These are phyloP conservation scores for Butyriboletus appendiculatus DNA, from an alignment of 1,284 basidiomycete genomes.

Conservation along the genomic window DNA sequence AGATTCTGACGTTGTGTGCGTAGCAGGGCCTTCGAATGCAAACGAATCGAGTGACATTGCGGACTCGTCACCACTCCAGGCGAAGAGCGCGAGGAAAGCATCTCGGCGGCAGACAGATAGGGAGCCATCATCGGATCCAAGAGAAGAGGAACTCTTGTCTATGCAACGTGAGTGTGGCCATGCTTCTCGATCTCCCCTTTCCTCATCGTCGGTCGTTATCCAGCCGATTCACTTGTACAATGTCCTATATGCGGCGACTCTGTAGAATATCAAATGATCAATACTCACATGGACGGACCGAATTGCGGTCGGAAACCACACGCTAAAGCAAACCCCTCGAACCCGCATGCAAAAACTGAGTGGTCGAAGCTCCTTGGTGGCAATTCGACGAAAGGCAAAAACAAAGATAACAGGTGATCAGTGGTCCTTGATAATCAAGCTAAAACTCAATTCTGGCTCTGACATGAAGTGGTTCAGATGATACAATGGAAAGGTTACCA, in stretches of 20 bases:
- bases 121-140: conserved; percentile 28
- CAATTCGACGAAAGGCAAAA: conserved; percentile 41
- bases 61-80: conserved; percentile 28
- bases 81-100: conserved; percentile 24
- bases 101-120: conserved; percentile 4
- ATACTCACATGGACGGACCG: conserved; percentile 53
- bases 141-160: conserved; percentile 26
- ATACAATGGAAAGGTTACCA: conserved; percentile 51
- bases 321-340: conserved; percentile 16
- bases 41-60: conserved; percentile 26
- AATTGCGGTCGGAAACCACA: conserved; percentile 47
- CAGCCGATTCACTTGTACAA: conserved; percentile 40
- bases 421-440: conserved; percentile 1
- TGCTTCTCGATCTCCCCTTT: not conserved
- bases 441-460: conserved; percentile 18
- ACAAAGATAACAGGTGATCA: conserved; percentile 43
- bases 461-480: conserved; percentile 34
- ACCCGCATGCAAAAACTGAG: conserved; percentile 32
- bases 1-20: conserved; percentile 24
- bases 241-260: conserved; percentile 59
- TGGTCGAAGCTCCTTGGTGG: conserved; percentile 56
- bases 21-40: conserved; percentile 30
- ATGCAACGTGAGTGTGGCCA: conserved; percentile 19
- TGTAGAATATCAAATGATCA: conserved; percentile 49
- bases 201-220: conserved; percentile 1